phyloP scores from a whole-genome alignment of 2,329 filamentous ascomycete genomes.

The Pestalotiopsis sp. region DNA sequence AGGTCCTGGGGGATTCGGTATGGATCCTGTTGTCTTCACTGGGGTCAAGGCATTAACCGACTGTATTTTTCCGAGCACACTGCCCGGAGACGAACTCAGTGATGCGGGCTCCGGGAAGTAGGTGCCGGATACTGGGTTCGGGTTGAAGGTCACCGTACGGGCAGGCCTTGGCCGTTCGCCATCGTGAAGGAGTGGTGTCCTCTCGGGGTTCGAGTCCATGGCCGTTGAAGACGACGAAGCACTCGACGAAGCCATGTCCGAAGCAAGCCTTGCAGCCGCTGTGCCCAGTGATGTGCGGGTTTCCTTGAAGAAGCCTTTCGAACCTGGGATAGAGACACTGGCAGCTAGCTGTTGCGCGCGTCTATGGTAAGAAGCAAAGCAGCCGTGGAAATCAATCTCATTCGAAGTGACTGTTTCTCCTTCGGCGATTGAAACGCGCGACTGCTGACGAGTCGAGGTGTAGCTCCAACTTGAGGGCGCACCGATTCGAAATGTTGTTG shows the following conservation, averaged over 20 bases:
- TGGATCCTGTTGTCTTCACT: conserved; percentile 32
- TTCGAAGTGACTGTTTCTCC: neutral
- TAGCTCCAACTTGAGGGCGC: neutral
- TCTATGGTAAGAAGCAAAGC: neutral
- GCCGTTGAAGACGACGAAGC: conserved; percentile 19
- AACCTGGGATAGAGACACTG: neutral
- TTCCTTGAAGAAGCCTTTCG: neutral
- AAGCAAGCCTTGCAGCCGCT: neutral
- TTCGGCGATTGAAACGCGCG: neutral
- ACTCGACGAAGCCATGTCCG: conserved; percentile 24
- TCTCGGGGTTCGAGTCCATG: conserved; percentile 23
- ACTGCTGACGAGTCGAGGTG: neutral
- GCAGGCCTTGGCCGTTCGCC: conserved; percentile 42
- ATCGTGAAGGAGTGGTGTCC: conserved; percentile 31
- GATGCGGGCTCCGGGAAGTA: conserved; percentile 50
- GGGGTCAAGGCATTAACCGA: conserved; percentile 33
- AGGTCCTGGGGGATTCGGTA: conserved; percentile 38
- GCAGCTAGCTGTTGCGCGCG: neutral
- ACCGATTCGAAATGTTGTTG: neutral
- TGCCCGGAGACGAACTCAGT: conserved; percentile 27
- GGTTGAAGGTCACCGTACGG: conserved; percentile 77
- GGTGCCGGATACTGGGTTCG: conserved; percentile 64
- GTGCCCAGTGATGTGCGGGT: neutral
- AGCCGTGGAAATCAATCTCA: neutral
- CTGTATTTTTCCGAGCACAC: conserved; percentile 38